These are phyloP conservation scores for Davidsoniella neocaledoniae DNA, from an alignment of 2,329 filamentous ascomycete species.

Conservation along the genomic window DNA sequence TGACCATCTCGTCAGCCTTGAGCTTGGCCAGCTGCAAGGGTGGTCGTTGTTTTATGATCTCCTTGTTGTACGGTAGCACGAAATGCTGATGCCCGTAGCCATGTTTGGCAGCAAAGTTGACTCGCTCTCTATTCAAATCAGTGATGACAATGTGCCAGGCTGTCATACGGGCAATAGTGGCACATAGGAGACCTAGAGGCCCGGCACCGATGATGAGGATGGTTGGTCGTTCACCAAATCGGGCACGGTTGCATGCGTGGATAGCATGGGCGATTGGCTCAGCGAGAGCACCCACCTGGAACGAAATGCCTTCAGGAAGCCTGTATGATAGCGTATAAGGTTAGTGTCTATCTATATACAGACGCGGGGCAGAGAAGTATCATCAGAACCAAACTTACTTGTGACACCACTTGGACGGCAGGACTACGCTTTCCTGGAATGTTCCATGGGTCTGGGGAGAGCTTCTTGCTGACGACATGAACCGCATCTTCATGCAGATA, in stretches of 20 bases:
- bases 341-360: no score
- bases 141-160: constrained; percentile 33
- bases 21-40: no score
- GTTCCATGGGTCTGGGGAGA: constrained; percentile 42
- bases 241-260: constrained; percentile 34
- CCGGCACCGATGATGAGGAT: constrained; percentile 44
- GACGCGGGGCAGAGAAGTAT: no score
- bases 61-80: no score
- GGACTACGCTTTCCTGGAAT: constrained; percentile 37
- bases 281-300: constrained; percentile 38
- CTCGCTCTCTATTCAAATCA: constrained; percentile 22
- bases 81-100: no score
- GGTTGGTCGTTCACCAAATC: constrained; percentile 23
- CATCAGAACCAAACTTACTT: constrained; percentile 23
- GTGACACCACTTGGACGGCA: constrained; percentile 39
- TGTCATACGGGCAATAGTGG: constrained; percentile 35
- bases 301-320: constrained; percentile 20
- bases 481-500: constrained; percentile 39
- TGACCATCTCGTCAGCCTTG: no score
- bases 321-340: no score
- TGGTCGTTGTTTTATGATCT: no score
- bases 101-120: constrained; percentile 34
- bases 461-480: constrained; percentile 39
- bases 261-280: constrained; percentile 44
- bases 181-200: constrained; percentile 41